A percentile compares a stretch with the other conserved stretches of the same genome.
Conservation (phyloP, 1,284 basidiomycete genomes). For the Cryptococcus sp. region DNA sequence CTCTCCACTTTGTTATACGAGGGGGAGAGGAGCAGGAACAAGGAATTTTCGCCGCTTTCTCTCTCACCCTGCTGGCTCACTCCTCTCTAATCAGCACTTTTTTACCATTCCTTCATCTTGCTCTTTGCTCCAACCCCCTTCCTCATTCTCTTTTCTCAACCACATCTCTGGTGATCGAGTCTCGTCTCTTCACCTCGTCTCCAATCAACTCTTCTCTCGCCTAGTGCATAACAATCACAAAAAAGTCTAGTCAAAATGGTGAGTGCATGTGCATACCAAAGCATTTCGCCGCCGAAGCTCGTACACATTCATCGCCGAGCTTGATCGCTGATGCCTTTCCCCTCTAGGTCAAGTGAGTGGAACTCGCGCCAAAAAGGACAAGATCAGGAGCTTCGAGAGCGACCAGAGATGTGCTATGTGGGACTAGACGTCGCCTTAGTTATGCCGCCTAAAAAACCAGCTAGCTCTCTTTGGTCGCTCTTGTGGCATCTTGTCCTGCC, state of each 20-base stretch:
- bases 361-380: not conserved
- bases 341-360: constrained; percentile 46
- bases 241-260: constrained; percentile 48
- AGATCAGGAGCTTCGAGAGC: not conserved
- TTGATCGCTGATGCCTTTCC: constrained; percentile 20
- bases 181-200: constrained; percentile 4
- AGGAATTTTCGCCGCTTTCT: too few relatives aligned
- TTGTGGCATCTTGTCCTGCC: too few relatives aligned
- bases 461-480: too few relatives aligned
- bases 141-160: not conserved
- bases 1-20: too few relatives aligned
- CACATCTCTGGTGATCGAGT: constrained; percentile 8
- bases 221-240: constrained; percentile 20
- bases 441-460: not conserved
- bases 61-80: too few relatives aligned
- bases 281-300: not conserved
- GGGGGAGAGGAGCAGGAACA: too few relatives aligned
- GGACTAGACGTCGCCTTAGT: not conserved
- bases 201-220: constrained; percentile 8
- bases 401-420: not conserved
- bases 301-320: not conserved
- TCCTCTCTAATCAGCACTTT: not conserved
- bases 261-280: constrained; percentile 22
- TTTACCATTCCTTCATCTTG: not conserved
- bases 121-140: constrained; percentile 8